These are phyloP conservation scores for Jimgerdemannia lactiflua DNA, from an alignment of 192 early-diverging fungal species.

Conservation along the genomic window DNA sequence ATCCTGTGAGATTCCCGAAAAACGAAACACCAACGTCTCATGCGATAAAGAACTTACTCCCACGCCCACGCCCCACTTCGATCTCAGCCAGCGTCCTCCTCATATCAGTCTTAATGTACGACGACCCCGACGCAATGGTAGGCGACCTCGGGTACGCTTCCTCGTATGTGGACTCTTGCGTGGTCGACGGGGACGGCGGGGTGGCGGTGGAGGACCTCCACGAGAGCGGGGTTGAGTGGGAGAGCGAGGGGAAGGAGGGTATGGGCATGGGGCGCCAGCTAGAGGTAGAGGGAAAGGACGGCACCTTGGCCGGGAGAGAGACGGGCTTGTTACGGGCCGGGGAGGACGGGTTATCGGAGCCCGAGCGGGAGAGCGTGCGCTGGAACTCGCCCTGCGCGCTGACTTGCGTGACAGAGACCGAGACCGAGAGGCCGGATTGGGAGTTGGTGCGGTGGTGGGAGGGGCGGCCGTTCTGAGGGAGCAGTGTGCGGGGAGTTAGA, in stretches of 20 bases:
- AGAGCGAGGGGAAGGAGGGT: not conserved
- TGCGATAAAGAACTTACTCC: not conserved
- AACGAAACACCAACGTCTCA: no score
- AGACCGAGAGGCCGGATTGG: not conserved
- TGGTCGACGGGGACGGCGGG: not conserved
- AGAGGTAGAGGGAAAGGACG: not conserved
- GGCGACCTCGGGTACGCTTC: not conserved
- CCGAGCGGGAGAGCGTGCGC: not conserved
- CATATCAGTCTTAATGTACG: not conserved
- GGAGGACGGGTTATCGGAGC: not conserved
- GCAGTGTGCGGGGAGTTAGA: not conserved
- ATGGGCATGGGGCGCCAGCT: not conserved
- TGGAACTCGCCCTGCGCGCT: not conserved
- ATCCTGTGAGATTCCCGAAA: no score
- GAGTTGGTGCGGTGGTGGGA: not conserved
- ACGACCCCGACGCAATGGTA: not conserved
- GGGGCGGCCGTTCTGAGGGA: not conserved
- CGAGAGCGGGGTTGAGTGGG: not conserved
- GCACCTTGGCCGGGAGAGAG: not conserved
- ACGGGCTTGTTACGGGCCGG: not conserved
- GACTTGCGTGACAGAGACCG: not conserved
- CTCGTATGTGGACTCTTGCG: not conserved
- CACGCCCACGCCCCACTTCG: not conserved
- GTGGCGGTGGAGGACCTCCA: not conserved
- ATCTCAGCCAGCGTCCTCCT: not conserved